phyloP scores from a whole-genome alignment of 192 early-diverging fungal genomes.

The Glomus cerebriforme region DNA sequence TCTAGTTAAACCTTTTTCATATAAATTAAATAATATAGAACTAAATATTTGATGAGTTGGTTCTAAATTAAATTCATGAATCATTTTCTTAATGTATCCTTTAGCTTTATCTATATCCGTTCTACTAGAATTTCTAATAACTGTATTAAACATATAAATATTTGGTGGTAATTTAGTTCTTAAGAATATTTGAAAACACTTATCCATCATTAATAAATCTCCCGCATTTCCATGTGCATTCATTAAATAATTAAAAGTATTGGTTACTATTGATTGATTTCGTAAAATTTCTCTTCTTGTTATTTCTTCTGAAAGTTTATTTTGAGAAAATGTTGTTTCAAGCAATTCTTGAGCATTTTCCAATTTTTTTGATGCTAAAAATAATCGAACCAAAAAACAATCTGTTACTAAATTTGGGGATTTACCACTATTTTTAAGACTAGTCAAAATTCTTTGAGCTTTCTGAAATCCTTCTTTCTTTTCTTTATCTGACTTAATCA shows the following conservation, averaged over 20 bases:
- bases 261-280: background rate
- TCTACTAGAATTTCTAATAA: constrained; percentile 1
- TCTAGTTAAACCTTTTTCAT: background rate
- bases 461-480: background rate
- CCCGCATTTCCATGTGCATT: constrained; percentile 1
- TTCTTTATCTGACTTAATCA: background rate
- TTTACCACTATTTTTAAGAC: background rate
- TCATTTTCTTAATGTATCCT: constrained; percentile 5
- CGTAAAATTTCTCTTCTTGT: background rate
- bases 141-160: constrained; percentile 1
- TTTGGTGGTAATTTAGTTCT: background rate
- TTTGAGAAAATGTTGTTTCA: background rate
- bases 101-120: background rate
- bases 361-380: background rate
- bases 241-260: constrained; percentile 1
- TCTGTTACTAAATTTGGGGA: background rate
- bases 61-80: background rate
- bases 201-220: constrained; percentile 4
- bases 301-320: background rate
- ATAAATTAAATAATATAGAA: background rate
- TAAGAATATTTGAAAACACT: constrained; percentile 4
- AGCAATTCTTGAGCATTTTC: background rate
- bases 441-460: background rate
- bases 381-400: background rate
- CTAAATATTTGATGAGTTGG: background rate